phyloP scores from a whole-genome alignment of 768 basidiomycete genomes.

The Tulasnella sp. region DNA sequence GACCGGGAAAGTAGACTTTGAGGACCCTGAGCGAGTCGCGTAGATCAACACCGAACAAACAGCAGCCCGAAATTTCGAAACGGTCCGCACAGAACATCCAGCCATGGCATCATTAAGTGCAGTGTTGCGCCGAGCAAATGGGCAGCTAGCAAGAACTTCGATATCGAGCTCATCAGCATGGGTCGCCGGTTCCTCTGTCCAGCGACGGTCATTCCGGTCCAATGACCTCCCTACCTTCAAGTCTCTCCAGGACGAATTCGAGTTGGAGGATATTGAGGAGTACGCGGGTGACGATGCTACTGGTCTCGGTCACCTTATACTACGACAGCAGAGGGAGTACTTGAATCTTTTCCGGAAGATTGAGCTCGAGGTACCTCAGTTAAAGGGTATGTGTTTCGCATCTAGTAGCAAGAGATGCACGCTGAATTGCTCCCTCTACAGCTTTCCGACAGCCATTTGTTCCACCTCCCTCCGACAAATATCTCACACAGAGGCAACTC shows the following conservation, averaged over 20 bases:
- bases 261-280: conserved; percentile 17
- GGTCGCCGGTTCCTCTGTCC: not conserved
- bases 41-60: not conserved
- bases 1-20: not conserved
- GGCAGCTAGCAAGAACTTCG: not conserved
- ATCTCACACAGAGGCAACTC: conserved; percentile 57
- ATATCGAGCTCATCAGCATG: not conserved
- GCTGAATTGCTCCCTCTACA: conserved; percentile 23
- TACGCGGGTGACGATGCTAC: conserved; percentile 50
- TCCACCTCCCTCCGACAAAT: conserved; percentile 41
- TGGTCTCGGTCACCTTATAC: conserved; percentile 55
- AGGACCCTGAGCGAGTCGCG: not conserved
- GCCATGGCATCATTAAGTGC: not conserved
- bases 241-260: conserved; percentile 16
- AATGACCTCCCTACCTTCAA: conserved; percentile 2
- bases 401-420: conserved; percentile 9
- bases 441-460: conserved; percentile 74
- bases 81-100: not conserved
- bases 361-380: conserved; percentile 78
- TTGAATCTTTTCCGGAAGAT: conserved; percentile 75
- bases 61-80: not conserved
- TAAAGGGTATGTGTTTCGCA: conserved; percentile 49
- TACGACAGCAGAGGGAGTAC: conserved; percentile 61
- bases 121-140: not conserved
- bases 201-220: not conserved